A percentile compares a stretch with the other conserved stretches of the same genome.
phyloP scores from a whole-genome alignment of 140 eudicot genomes.

The Ambrosia hybrid region DNA sequence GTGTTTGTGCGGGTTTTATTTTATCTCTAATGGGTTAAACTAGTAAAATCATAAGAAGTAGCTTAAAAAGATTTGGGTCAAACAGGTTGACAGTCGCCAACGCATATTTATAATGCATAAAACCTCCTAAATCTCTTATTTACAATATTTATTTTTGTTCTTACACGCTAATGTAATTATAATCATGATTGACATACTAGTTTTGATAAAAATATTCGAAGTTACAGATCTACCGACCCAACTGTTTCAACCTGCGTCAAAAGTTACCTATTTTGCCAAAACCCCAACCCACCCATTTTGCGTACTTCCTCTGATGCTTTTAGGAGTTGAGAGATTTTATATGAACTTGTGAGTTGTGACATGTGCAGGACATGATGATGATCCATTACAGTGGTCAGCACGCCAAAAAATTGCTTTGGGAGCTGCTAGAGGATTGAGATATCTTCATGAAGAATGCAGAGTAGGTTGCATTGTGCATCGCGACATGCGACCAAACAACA shows the following conservation, averaged over 20 bases:
- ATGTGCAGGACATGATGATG: constrained; percentile 55
- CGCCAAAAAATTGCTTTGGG: constrained; percentile 87
- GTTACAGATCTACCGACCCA: no score
- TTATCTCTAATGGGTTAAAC: not conserved
- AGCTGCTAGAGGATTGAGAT: constrained; percentile 85
- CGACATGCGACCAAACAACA: constrained; percentile 94
- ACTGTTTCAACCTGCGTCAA: not conserved
- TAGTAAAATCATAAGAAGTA: not conserved
- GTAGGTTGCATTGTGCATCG: constrained; percentile 99
- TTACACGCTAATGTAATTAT: not conserved
- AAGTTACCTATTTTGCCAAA: not conserved
- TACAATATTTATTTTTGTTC: not conserved
- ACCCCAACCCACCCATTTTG: constrained; percentile 1
- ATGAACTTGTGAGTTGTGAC: constrained; percentile 22
- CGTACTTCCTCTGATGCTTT: not conserved
- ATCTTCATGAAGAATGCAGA: constrained; percentile 96
- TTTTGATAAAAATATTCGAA: no score
- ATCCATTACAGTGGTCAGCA: constrained; percentile 72
- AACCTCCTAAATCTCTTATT: not conserved
- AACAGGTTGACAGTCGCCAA: not conserved
- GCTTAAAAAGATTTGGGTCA: not conserved
- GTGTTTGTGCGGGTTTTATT: not conserved
- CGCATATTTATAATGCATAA: not conserved
- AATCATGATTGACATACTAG: no score
- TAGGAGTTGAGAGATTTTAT: not conserved